Evolutionary conservation across 2,329 filamentous ascomycete genomes (phyloP).

Genomic region (Botrytis tulipae): DNA sequence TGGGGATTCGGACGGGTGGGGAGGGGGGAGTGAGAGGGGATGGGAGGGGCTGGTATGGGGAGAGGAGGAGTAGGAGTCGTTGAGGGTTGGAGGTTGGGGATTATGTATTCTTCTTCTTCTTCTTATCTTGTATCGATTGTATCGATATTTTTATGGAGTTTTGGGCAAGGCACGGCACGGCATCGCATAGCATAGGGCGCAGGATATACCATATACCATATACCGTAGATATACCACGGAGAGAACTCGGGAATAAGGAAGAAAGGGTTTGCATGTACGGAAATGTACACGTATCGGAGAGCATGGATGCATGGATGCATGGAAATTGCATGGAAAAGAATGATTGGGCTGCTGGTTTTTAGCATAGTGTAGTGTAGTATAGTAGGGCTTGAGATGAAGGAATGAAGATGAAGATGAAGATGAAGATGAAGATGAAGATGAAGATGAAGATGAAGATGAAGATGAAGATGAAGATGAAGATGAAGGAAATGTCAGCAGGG

Average conservation of each 20-base stretch:
- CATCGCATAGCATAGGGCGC: background rate
- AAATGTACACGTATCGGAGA: background rate
- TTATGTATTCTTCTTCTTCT: background rate
- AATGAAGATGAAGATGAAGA: background rate
- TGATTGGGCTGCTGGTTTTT: background rate
- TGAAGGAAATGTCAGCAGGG: too few relatives aligned
- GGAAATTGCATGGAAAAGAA: background rate
- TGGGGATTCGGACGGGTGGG: background rate
- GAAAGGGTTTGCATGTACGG: background rate
- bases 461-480: too few relatives aligned
- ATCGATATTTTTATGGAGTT: background rate
- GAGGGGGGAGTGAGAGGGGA: background rate
- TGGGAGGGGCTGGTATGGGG: constrained; percentile 7
- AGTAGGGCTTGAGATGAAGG: background rate
- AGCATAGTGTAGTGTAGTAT: background rate
- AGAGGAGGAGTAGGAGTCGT: background rate
- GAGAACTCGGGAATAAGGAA: background rate
- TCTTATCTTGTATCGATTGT: background rate
- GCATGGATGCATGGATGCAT: background rate
- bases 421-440: too few relatives aligned
- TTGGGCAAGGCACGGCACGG: background rate
- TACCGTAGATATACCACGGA: background rate
- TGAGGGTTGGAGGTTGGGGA: background rate
- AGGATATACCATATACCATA: background rate
- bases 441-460: background rate